phyloP scores from a whole-genome alignment of 176 grass and related monocot genomes.

The Aegilops sharonensis region DNA sequence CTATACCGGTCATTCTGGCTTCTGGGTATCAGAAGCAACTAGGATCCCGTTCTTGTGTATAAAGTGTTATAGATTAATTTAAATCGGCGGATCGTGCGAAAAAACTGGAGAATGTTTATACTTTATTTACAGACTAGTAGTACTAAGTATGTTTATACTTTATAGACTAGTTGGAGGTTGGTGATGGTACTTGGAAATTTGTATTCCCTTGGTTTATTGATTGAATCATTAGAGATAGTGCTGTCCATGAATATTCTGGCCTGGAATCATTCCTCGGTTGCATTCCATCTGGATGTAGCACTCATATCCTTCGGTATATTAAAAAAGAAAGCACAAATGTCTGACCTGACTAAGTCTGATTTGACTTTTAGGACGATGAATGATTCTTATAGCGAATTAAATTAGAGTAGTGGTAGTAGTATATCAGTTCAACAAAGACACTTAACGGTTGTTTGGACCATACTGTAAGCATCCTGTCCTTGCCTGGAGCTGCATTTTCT shows the following conservation, averaged over 20 bases:
- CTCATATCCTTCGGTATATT: background rate
- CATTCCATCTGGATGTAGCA: background rate
- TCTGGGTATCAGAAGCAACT: background rate
- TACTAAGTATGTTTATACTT: background rate
- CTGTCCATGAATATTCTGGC: background rate
- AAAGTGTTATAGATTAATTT: conserved; percentile 28
- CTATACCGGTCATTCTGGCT: background rate
- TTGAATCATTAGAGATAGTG: background rate
- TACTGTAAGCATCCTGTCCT: background rate
- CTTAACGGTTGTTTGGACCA: background rate
- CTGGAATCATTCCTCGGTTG: background rate
- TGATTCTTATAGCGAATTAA: background rate
- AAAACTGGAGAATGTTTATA: background rate
- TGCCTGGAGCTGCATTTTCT: background rate
- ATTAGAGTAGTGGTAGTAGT: background rate
- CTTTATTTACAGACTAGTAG: background rate
- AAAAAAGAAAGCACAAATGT: background rate
- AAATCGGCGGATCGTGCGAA: background rate
- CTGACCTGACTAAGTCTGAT: background rate
- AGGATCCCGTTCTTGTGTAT: conserved; percentile 20
- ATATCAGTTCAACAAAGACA: background rate
- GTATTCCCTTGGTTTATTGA: conserved; percentile 21
- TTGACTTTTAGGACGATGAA: background rate
- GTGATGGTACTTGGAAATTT: background rate
- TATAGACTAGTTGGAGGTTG: conserved; percentile 16